Evolutionary conservation across 2,329 filamentous ascomycete genomes (phyloP), one percentile per base, ranked within the genome.

Genomic region (Plenodomus lindquistii): DNA sequence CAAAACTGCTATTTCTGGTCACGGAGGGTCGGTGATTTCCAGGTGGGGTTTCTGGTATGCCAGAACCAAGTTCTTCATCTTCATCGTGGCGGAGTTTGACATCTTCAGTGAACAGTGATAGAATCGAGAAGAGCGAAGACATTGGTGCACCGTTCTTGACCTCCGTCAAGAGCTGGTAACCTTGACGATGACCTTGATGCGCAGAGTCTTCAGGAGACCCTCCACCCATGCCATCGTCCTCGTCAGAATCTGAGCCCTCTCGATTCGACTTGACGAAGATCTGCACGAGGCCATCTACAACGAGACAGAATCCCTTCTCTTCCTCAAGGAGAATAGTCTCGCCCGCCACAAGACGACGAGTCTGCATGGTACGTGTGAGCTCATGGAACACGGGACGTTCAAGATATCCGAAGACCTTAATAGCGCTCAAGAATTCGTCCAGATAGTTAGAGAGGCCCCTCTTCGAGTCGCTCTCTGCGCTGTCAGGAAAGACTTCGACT

Each of bases 321-420:
- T 99, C 94, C 73, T 99, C 94, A 24, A 99, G 78, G 57, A 97
- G 85, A 61, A 99, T 79, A 0, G 94, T 99, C 73, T 99, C 94
- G 22, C 94, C 94, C 4, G 94, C 93, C 64, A 97, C 95, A 41
- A 99, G 80, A 73, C 97, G 97, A 62, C 91, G 82, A 17, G 95
- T 99, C 76, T 99, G 94, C 94, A 99, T 99, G 50, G 92, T 97
- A 50, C 94, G 82, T 0, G 94, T 99, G 62, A 99, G 82, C 74
- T 99, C 94, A 67, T 99, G 95, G 66, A 99, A 99, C 36, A 99
- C 94, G 0, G 94, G 91, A 20, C 94, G 85, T 71, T 99, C 94
- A 37, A 99, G 79, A 67, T 97, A 99, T 8, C 94, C 94, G 74
- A 99, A 99, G 48, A 99, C 94, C 73, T 97, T 99, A 77, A 99